Percentiles rank a stretch among this genome's conserved stretches.
phyloP scores from a whole-genome alignment of 2,329 filamentous ascomycete species.

The Cadophora luteo-olivacea region DNA sequence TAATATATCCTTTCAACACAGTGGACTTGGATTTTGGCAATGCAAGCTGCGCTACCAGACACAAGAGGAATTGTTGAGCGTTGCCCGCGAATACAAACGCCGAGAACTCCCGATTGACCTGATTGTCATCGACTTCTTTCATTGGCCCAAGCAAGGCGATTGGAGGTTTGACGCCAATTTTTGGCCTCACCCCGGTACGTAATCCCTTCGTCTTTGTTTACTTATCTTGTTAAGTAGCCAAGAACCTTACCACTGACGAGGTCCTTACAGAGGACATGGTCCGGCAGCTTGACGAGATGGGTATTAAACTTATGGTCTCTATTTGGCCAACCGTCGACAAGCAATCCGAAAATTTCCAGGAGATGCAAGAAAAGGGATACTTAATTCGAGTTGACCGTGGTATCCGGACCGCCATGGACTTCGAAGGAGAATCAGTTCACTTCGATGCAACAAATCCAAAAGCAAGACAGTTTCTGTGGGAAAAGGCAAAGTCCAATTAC shows the following conservation, averaged over 20 bases:
- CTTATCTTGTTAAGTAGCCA: not conserved
- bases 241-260: not conserved
- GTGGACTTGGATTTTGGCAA: slow-evolving; percentile 71
- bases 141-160: slow-evolving; percentile 71
- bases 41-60: slow-evolving; percentile 71
- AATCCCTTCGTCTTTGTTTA: not conserved
- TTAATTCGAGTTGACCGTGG: slow-evolving; percentile 68
- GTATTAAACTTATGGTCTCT: slow-evolving; percentile 71
- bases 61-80: slow-evolving; percentile 66
- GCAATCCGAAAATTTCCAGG: slow-evolving; percentile 61
- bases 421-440: slow-evolving; percentile 63
- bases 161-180: slow-evolving; percentile 70
- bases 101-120: slow-evolving; percentile 65
- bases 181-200: slow-evolving; percentile 64
- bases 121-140: slow-evolving; percentile 72
- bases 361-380: slow-evolving; percentile 66
- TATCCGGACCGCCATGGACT: slow-evolving; percentile 63
- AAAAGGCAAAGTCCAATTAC: slow-evolving; percentile 64
- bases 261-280: slow-evolving; percentile 62
- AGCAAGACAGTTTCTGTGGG: slow-evolving; percentile 65
- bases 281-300: slow-evolving; percentile 61
- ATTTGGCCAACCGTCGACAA: slow-evolving; percentile 73
- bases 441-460: slow-evolving; percentile 69
- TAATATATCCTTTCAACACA: not conserved
- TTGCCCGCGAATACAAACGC: slow-evolving; percentile 64